A percentile compares a stretch with the other conserved stretches of the same genome.
These are phyloP conservation scores for Plasmodium gallinaceum DNA, from an alignment of 169 alveolate genomes.

Conservation along the genomic window DNA sequence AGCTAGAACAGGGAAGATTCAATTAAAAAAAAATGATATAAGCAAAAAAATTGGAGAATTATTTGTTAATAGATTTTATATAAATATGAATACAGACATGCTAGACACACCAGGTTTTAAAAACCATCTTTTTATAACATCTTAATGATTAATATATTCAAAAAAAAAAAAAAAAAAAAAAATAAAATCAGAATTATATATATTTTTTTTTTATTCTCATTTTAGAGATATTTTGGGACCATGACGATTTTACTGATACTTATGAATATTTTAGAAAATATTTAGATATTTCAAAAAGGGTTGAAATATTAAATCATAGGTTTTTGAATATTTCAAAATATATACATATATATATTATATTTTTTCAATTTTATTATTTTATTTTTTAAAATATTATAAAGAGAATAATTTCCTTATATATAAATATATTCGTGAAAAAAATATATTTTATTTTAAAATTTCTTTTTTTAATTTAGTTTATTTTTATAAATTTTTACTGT, in stretches of 20 bases:
- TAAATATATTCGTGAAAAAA: not conserved
- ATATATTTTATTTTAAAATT: not conserved
- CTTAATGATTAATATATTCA: not conserved
- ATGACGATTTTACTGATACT: slow-evolving; percentile 88
- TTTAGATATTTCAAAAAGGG: slow-evolving; percentile 89
- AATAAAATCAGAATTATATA: not conserved
- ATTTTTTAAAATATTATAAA: slow-evolving; percentile 25
- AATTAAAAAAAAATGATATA: slow-evolving; percentile 86
- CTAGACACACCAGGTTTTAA: slow-evolving; percentile 88
- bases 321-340: slow-evolving; percentile 3
- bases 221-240: slow-evolving; percentile 90
- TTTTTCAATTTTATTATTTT: not conserved
- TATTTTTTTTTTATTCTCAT: not conserved
- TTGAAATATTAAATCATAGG: slow-evolving; percentile 89
- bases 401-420: not conserved
- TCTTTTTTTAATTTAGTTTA: slow-evolving; percentile 71
- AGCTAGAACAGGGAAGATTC: slow-evolving; percentile 88
- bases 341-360: not conserved
- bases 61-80: slow-evolving; percentile 88
- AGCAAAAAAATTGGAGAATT: slow-evolving; percentile 89
- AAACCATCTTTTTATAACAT: not conserved
- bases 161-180: not conserved
- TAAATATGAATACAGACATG: slow-evolving; percentile 88
- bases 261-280: slow-evolving; percentile 86
- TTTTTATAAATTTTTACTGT: not conserved